These are phyloP conservation scores for Arabidopsis thaliana DNA, from an alignment of 345 rosid genomes.

Conservation along the genomic window TAIR10.1 NC_003074.8:19583501-19584000, in stretches of 20 bases:
- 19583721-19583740: slow-evolving; percentile 72
- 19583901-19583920: slow-evolving; percentile 80
- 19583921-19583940: slow-evolving; percentile 70
- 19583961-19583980: slow-evolving; percentile 54
- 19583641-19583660: neutral
- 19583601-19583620: slow-evolving; percentile 98
- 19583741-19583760: slow-evolving; percentile 75
- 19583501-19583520: slow-evolving; percentile 6
- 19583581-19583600: slow-evolving; percentile 93
- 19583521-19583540: slow-evolving; percentile 58
- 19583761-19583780: slow-evolving; percentile 62
- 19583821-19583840: slow-evolving; percentile 16
- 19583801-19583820: slow-evolving; percentile 80
- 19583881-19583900: slow-evolving; percentile 1
- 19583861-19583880: neutral
- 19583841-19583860: slow-evolving; percentile 6
- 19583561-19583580: slow-evolving; percentile 76
- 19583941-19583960: slow-evolving; percentile 69
- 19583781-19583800: slow-evolving; percentile 54
- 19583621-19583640: slow-evolving; percentile 25
- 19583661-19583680: neutral
- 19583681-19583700: slow-evolving; percentile 47
- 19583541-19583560: slow-evolving; percentile 93
- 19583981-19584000: slow-evolving; percentile 60
- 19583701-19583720: slow-evolving; percentile 79